Base-by-base conservation (phyloP, 2,329 filamentous ascomycete genomes). In the Scytalidium lignicola region DNA sequence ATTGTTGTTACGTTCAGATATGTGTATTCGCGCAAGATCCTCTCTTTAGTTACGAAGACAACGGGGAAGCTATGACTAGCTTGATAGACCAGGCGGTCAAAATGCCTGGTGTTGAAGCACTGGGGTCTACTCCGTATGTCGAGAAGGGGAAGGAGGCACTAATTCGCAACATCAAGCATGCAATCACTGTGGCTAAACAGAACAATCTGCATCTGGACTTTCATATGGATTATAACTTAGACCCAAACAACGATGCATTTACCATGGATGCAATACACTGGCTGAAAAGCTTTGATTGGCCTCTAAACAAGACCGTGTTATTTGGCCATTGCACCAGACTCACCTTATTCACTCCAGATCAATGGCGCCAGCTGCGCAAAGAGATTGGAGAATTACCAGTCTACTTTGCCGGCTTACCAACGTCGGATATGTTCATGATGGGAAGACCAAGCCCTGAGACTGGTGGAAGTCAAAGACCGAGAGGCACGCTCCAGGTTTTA, bases 401-500 rank as follows among this genome's bases (percentile, higher is more conserved):
- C 5, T 75, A 76, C 44, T 86, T 89, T 55, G 77, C 88, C 8
- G 85, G 85, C 0, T 67, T 89, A 6, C 85, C 85, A 1, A 87
- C 80, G 0, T 87, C 82, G 40, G 85, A 88, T 66, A 62, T 88
- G 2, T 87, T 82, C 65, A 88, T 88, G 83, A 87, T 88, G 74
- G 78, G 69, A 55, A 74, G 64, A 45, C 71, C 64, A 41, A 49
- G 51, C 44, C 40, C 61, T 61, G 47, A 46, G 7, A 54, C 55
- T 9, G 58, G 57, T 7, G 59, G 61, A 5, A 62, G 62, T 4
- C 53, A 64, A 19, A 60, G 68, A 6, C 68, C 72, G 1, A 72
- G 84, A 51, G 83, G 82, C 1, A 88, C 85, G 0, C 67, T 88
- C 15, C 75, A 80, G 41, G 68, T 88, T 1, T 73, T 78, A 0